Evolutionary conservation across 371 early-diverging fungal species (phyloP), one percentile per base, ranked within the genome.

Genomic region (Apophysomyces sp.): DNA sequence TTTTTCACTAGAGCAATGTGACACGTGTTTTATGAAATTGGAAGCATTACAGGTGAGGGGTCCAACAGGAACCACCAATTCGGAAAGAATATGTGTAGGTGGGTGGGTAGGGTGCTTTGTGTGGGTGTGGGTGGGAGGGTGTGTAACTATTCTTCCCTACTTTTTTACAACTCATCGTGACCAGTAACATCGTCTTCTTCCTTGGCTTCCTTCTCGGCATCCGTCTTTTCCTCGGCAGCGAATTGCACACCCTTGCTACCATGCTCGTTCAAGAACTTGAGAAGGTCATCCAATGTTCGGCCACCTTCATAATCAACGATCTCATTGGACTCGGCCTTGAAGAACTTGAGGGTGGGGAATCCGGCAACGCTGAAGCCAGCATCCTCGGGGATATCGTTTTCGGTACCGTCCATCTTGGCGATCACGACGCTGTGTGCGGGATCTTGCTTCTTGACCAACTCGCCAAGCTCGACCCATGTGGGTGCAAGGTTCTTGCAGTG

Each of bases 341-440:
- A 87, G 67, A 97, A 83, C 73, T 91, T 92, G 57, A 98, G 81
- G 52, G 98, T 98, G 52, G 98, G 98, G 95, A 96, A 98, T n/a
- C 96, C 97, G 67, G 85, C 65, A 58, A 98, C 67, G 53, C 80
- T 72, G 82, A 94, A 89, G 11, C 81, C 83, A 52, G 81, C 81
- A 61, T 72, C 76, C 24, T 84, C 66, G n/a, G 98, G 97, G 41
- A 98, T 68, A 64, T 98, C 98, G 81, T 98, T 98, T 65, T 89
- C 93, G 40, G 95, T 94, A 71, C 89, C 95, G 68, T 97, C 97
- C 88, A 97, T 85, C 87, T 97, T 97, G 78, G 96, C 94, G 65
- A 98, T 92, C 24, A 91, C 82, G 58, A 93, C 70, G 62, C 75
- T 65, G 71, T 83, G 73, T 37, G 69, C 66, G 58, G 82, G 66